Evolutionary conservation across 78 protist species (phyloP).

Genomic region (Isochrysis galbana): DNA sequence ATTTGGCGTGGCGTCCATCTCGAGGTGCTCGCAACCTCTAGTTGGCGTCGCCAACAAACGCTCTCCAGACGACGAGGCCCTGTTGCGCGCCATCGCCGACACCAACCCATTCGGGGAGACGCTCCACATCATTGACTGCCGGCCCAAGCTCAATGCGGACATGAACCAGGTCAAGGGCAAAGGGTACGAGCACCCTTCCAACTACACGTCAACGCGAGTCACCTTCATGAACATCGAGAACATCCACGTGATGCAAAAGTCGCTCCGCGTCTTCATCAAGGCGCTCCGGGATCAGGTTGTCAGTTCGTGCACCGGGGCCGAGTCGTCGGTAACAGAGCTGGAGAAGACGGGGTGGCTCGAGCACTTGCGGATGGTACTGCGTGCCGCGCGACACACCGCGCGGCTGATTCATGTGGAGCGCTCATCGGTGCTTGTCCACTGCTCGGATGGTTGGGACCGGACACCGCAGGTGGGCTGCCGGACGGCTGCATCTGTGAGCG

Average conservation of each 20-base stretch:
- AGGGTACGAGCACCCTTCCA: conserved; percentile 70
- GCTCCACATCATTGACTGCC: conserved; percentile 72
- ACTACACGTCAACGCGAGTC: conserved; percentile 52
- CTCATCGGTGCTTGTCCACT: conserved; percentile 78
- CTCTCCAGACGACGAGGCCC: conserved; percentile 51
- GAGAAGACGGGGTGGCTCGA: conserved; percentile 26
- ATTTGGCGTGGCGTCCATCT: conserved; percentile 11
- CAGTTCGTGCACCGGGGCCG: not conserved
- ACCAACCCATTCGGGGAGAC: conserved; percentile 28
- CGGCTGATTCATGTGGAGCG: not conserved
- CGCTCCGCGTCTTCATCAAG: not conserved
- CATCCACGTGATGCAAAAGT: conserved; percentile 82
- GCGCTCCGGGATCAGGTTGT: not conserved
- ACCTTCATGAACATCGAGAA: conserved; percentile 78
- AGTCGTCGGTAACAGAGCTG: not conserved
- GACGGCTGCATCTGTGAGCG: no score
- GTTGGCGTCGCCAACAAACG: conserved; percentile 58
- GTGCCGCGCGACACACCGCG: not conserved
- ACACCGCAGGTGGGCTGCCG: no score
- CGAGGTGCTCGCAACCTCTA: conserved; percentile 69
- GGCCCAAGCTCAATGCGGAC: conserved; percentile 80
- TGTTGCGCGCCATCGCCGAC: conserved; percentile 4
- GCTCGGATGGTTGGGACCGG: conserved; percentile 96
- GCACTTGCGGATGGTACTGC: conserved; percentile 13
- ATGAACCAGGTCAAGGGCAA: conserved; percentile 74